These are phyloP conservation scores for Eutrema salsugineum DNA, from an alignment of 441 rosid genomes.

Conservation along the genomic window DNA sequence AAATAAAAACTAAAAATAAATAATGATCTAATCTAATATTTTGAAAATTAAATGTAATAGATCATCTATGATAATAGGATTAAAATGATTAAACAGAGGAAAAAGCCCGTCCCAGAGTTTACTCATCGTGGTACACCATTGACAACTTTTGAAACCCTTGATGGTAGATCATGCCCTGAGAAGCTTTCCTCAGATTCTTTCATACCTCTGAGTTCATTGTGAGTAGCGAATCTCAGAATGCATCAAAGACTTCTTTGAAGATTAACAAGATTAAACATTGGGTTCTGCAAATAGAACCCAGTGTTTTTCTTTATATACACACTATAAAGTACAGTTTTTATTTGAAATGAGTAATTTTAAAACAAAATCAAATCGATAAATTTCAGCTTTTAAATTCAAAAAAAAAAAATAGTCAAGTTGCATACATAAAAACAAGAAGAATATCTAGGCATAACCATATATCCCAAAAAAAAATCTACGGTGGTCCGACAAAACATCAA, in stretches of 20 bases:
- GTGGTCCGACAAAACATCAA: not conserved
- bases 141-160: conserved; percentile 27
- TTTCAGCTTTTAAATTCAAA: not conserved
- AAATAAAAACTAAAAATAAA: no score
- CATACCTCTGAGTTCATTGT: conserved; percentile 35
- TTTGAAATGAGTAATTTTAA: no score
- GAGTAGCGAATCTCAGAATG: conserved; percentile 39
- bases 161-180: conserved; percentile 22
- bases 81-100: conserved; percentile 26
- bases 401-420: not conserved
- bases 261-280: no score
- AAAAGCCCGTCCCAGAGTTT: conserved; percentile 32
- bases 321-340: no score
- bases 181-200: conserved; percentile 35
- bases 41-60: no score
- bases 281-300: no score
- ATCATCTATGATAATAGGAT: no score
- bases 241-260: conserved; percentile 40
- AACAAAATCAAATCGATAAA: not conserved
- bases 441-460: conserved; percentile 2
- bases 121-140: conserved; percentile 1
- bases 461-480: not conserved
- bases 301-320: no score
- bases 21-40: no score
- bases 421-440: not conserved